Evolutionary conservation across 345 rosid genomes (phyloP), one percentile per base, ranked within the genome.

Genomic region (Populus pruinosa): DNA sequence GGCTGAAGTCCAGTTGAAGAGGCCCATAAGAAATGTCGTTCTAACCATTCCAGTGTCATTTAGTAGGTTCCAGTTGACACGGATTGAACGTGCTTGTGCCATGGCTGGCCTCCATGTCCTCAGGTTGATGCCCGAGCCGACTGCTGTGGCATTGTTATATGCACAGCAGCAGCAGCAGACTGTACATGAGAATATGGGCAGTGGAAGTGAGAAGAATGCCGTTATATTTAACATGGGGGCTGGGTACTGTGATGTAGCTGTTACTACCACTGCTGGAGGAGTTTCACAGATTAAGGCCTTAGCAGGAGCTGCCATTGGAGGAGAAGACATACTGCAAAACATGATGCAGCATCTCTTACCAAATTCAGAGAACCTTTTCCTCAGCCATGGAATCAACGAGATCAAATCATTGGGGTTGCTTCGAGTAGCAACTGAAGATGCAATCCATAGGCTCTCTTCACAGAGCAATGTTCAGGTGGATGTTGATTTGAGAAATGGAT

Each of bases 161-260:
- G 92, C 99, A 36, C 97, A 94, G 67, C 94, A 93, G 81, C 95
- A 94, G 87, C 98, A 90, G 72, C 91, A 84, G 85, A 65, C 76
- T 77, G 85, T 75, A 5, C 85, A 90, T 17, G 98, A 91, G 16
- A 90, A 83, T 75, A 88, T 89, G 95, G 97, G 94, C 44, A 89
- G 97, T 16, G 95, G 94, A 68, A 88, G 87, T 64, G 98, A 94
- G 87, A 91, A 94, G 83, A 83, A 89, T 63, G 98, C 92, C 1
- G 87, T 93, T 69, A 90, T 94, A 82, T 93, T 94, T 79, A 94
- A 91, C 72, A 86, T 91, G 90, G 97, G 99, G 69, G 98, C 97
- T 41, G 98, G 98, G 23, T 91, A 88, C 78, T 89, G 91, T 59
- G 99, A 94, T 43, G 94, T 94, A 33, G 91, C 92, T 17, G 93